Base-by-base conservation (phyloP, 2,329 filamentous ascomycete species). In the Trichoderma breve region DNA sequence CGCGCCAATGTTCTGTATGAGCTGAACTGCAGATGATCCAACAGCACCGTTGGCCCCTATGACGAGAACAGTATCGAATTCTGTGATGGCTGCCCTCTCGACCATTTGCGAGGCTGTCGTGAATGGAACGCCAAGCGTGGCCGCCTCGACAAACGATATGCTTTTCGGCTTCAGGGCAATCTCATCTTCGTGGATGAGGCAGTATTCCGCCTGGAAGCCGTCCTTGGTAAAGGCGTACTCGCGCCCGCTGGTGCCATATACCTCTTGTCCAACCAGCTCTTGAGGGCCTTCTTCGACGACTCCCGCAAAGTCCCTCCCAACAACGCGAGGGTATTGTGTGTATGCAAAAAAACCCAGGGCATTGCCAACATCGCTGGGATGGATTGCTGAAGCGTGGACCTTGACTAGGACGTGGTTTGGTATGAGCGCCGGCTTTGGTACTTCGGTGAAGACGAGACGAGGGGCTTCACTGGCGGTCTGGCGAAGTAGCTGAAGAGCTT, bases 131-230 rank as follows among this genome's bases (percentile, higher is more conserved):
- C 71, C 71, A 3, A 73, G 18, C 1, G 71, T 71, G 4, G 71
- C 68, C 12, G 71, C 71, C 58, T 73, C 68, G 6, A 47, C 68
- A 58, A 71, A 71, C 2, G 71, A 58, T 11, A 73, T 18, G 53
- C 55, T 73, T 6, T 67, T 67, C 36, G 71, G 71, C 71, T 73
- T 73, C 55, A 65, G n/a, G 12, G 62, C 61, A 32, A 73, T 57
- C 7, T 70, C 68, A 0, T 66, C 60, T 24, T 71, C 53, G 12
- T 66, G 71, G 6, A 71, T 34, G 4, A 73, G 68, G 21, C 61
- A 61, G 32, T 73, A 73, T 55, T 73, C 71, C 7, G 71, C 71
- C 62, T 73, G 71, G 26, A 73, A 73, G 2, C 71, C 71, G 32
- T 73, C 71, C 32, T 61, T 63, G 51, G 58, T 73, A 26, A 73